Evolutionary conservation across 2,329 filamentous ascomycete species (phyloP).

Genomic region (Venturia nashicola): DNA sequence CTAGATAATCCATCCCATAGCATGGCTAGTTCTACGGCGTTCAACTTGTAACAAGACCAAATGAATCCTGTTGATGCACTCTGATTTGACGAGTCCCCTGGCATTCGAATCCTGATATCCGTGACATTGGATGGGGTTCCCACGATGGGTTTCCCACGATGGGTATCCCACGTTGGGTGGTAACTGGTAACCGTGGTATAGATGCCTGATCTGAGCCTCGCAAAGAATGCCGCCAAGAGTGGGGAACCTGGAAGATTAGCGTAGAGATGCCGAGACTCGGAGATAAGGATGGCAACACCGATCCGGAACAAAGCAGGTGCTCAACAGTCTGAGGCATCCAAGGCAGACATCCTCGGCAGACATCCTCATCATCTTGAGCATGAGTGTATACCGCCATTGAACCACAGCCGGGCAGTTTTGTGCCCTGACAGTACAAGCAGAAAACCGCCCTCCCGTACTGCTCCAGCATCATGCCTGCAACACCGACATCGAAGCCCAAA

Average conservation of each 20-base stretch:
- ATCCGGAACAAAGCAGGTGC: background rate
- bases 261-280: background rate
- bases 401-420: background rate
- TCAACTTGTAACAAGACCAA: background rate
- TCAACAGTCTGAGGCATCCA: too few relatives aligned
- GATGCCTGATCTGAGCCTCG: background rate
- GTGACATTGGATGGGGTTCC: background rate
- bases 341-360: too few relatives aligned
- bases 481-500: conserved; percentile 6
- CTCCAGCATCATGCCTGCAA: background rate
- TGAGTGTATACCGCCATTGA: background rate
- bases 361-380: background rate
- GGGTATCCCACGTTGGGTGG: too few relatives aligned
- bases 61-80: background rate
- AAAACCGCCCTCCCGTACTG: too few relatives aligned
- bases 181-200: background rate
- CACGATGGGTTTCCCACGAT: too few relatives aligned
- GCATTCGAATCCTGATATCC: background rate
- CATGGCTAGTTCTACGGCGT: background rate
- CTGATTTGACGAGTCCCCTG: background rate
- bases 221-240: background rate
- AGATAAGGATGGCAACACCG: background rate
- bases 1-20: background rate
- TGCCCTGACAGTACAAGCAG: background rate
- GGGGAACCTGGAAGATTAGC: background rate